Percentiles rank a stretch among this genome's conserved stretches.
Evolutionary conservation across 208 protist genomes (phyloP).

Genomic region (Acanthamoeba royreba): DNA sequence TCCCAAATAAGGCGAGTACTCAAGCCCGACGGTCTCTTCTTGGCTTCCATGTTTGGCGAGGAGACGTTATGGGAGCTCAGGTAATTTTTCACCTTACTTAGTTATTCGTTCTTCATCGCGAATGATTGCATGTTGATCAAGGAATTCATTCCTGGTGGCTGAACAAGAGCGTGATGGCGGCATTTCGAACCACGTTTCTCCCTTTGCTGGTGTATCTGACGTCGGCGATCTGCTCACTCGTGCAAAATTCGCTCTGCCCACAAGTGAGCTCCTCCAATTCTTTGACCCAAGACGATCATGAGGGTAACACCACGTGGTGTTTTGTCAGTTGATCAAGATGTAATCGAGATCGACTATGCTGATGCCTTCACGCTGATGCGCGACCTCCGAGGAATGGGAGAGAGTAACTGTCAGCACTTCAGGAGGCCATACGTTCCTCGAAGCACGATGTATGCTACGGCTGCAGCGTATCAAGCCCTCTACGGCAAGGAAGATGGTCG

Average conservation of each 20-base stretch:
- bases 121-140: neutral
- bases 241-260: neutral
- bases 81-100: neutral
- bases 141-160: conserved; percentile 40
- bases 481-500: conserved; percentile 26
- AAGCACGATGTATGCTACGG: neutral
- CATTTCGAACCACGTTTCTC: conserved; percentile 31
- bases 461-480: neutral
- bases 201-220: conserved; percentile 19
- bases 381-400: conserved; percentile 39
- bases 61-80: conserved; percentile 34
- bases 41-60: conserved; percentile 40
- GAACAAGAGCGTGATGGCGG: conserved; percentile 43
- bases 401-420: conserved; percentile 21
- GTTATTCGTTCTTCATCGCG: neutral
- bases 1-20: neutral
- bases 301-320: neutral
- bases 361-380: conserved; percentile 48
- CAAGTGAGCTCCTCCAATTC: neutral
- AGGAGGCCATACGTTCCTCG: neutral
- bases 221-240: conserved; percentile 17
- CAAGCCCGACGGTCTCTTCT: conserved; percentile 45
- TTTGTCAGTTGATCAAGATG: neutral
- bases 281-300: neutral
- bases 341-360: neutral